Base-by-base conservation (phyloP, 2,329 filamentous ascomycete species). In the Cladophialophora bantiana region DNA sequence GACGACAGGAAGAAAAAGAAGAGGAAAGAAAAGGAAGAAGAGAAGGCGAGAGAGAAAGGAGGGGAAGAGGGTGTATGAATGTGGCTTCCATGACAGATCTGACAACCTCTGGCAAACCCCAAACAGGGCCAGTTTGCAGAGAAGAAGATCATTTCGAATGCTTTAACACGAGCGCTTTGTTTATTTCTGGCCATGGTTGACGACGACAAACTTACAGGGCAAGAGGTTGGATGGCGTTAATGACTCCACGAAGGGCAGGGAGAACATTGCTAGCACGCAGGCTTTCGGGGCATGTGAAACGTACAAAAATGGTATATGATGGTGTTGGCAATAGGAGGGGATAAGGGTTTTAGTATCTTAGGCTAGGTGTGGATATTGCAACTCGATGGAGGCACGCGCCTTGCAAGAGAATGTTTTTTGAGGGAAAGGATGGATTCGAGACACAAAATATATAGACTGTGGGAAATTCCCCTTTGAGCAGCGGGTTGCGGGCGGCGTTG, bases 1-100 rank as follows among this genome's bases (percentile, higher is more conserved):
- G 86, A 88, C 72, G 77, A 74, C 62, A 81, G 79, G 75, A 81
- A 79, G 72, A 77, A 79, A 70, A 74, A 73, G 50, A 80, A 76
- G 70, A 79, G 74, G 35, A 71, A 67, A 45, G 66, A 68, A 36
- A 50, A 74, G 45, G 61, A 72, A 55, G 26, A 70, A 64, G 54
- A 72, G 60, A 59, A 64, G 58, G 65, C 70, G 18, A 59, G 57
- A 20, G 62, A 55, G 7, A 58, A 62, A 36, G 64, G 67, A 18
- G 67, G 59, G 7, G 52, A 67, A 56, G 60, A 48, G 18, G 64
- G 59, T 6, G 64, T 67, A 6, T 67, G 38, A 59, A 45, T 6
- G 5, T 4, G 18, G 10, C 18, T 7, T 18, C 36, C 36, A 26
- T 38, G 36, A 38, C 36, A 38, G 13, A 13, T 38, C 36, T 38